Conservation (phyloP, 495 filamentous ascomycete genomes). For the Penicillium argentinense region DNA sequence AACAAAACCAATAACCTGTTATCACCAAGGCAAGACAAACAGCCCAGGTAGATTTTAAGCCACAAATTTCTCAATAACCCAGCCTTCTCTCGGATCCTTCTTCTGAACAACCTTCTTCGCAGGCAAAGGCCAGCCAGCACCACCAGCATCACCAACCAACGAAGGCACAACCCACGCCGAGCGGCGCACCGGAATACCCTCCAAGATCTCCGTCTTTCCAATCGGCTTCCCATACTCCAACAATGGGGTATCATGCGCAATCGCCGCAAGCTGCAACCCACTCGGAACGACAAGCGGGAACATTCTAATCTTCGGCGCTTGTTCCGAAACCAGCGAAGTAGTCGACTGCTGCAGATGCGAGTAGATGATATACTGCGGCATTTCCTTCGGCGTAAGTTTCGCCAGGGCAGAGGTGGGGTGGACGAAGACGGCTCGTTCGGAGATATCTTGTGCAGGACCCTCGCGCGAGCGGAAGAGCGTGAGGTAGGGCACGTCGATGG, state of each 20-base stretch:
- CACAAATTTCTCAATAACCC: slow-evolving; percentile 71
- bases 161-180: slow-evolving; percentile 82
- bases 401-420: slow-evolving; percentile 82
- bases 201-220: slow-evolving; percentile 66
- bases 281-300: slow-evolving; percentile 78
- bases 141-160: slow-evolving; percentile 63
- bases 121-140: slow-evolving; percentile 80
- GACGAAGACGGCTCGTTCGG: slow-evolving; percentile 70
- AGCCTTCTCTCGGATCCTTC: slow-evolving; percentile 68
- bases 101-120: slow-evolving; percentile 79
- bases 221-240: slow-evolving; percentile 87
- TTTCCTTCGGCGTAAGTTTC: slow-evolving; percentile 63
- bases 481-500: slow-evolving; percentile 87
- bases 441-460: slow-evolving; percentile 45
- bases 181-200: slow-evolving; percentile 55
- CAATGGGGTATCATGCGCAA: slow-evolving; percentile 85
- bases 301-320: slow-evolving; percentile 80
- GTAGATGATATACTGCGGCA: slow-evolving; percentile 87
- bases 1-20: slow-evolving; percentile 8
- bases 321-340: slow-evolving; percentile 43
- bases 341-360: slow-evolving; percentile 74
- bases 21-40: not conserved
- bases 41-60: slow-evolving; percentile 14
- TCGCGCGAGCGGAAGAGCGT: slow-evolving; percentile 74
- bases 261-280: slow-evolving; percentile 69